Conservation (phyloP, 768 basidiomycete species). For the Lentinula sp. region DNA sequence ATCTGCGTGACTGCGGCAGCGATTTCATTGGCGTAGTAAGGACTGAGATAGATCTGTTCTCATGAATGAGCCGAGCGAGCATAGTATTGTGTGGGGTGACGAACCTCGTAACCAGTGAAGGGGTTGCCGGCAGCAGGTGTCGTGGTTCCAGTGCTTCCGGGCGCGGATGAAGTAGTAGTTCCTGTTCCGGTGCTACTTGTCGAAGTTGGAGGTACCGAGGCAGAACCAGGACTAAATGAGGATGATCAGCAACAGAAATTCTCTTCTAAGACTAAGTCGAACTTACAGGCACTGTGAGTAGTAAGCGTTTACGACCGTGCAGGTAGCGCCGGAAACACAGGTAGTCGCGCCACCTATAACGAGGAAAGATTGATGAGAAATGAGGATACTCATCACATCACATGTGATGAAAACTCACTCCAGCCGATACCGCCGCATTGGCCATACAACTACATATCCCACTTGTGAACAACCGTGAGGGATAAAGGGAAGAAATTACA, state of each 20-base stretch:
- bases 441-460: background rate
- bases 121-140: slow-evolving; percentile 46
- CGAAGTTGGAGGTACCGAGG: background rate
- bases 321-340: slow-evolving; percentile 6
- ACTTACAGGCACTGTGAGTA: background rate
- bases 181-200: slow-evolving; percentile 10
- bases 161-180: slow-evolving; percentile 15
- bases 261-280: background rate
- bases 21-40: slow-evolving; percentile 53
- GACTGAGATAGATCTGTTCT: slow-evolving; percentile 43
- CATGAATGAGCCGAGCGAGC: background rate
- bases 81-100: background rate
- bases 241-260: background rate
- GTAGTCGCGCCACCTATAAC: slow-evolving; percentile 6
- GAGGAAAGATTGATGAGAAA: background rate
- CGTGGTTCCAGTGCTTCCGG: slow-evolving; percentile 23
- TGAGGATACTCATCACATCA: background rate
- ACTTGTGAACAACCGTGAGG: background rate
- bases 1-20: slow-evolving; percentile 41
- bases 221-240: slow-evolving; percentile 1
- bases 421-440: slow-evolving; percentile 9
- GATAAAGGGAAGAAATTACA: background rate
- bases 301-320: slow-evolving; percentile 2
- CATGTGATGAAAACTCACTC: background rate
- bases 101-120: slow-evolving; percentile 41